Evolutionary conservation across 345 rosid genomes (phyloP).

Genomic region (Citropsis articulata): DNA sequence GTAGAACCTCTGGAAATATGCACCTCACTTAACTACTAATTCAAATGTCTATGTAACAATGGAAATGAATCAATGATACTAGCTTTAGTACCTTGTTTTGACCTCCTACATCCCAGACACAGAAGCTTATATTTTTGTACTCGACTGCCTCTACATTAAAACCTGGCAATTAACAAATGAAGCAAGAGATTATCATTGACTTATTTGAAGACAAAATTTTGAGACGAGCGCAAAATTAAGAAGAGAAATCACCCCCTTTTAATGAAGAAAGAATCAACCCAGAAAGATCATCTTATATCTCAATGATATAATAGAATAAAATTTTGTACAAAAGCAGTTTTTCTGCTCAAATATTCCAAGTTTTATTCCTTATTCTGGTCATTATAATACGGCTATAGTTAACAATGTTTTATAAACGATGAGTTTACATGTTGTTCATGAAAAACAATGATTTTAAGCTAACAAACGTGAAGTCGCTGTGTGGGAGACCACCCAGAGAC

Average conservation of each 20-base stretch:
- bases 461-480: not conserved
- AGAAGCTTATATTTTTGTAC: conserved; percentile 51
- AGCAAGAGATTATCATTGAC: not conserved
- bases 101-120: conserved; percentile 77
- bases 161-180: conserved; percentile 31
- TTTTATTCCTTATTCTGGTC: not conserved
- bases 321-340: not conserved
- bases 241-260: not conserved
- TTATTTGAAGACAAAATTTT: not conserved
- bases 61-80: not conserved
- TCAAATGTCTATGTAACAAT: not conserved
- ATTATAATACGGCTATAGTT: not conserved
- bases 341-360: not conserved
- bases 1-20: not conserved
- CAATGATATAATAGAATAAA: not conserved
- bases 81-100: conserved; percentile 47
- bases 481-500: not conserved
- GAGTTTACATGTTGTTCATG: not conserved
- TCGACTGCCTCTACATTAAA: conserved; percentile 65
- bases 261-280: not conserved
- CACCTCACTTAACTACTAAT: not conserved
- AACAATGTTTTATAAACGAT: not conserved
- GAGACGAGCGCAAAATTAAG: not conserved
- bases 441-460: not conserved
- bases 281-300: not conserved